These are phyloP conservation scores for Monilinia laxa DNA, from an alignment of 2,329 filamentous ascomycete genomes.

Conservation along the genomic window DNA sequence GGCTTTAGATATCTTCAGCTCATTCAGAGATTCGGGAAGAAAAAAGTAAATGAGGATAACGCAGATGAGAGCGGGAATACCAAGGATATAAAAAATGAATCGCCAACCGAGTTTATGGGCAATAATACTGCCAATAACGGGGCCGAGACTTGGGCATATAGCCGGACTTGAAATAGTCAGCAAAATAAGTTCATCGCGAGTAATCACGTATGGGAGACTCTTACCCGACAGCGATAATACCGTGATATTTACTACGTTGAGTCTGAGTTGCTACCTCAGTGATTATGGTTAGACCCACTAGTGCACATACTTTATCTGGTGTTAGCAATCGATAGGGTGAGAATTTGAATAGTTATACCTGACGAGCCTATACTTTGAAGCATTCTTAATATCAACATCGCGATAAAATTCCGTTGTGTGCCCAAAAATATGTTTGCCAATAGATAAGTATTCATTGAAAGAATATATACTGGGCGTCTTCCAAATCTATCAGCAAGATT, in stretches of 20 bases:
- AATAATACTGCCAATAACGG: neutral
- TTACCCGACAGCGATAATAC: neutral
- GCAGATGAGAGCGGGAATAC: neutral
- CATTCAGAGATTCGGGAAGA: neutral
- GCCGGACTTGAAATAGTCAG: neutral
- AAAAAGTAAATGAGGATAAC: neutral
- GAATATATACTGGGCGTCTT: conserved; percentile 34
- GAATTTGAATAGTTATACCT: neutral
- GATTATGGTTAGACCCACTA: neutral
- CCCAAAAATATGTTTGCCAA: neutral
- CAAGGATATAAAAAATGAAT: neutral
- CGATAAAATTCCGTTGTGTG: neutral
- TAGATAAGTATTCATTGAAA: neutral
- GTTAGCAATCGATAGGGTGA: neutral
- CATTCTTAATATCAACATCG: conserved; percentile 18
- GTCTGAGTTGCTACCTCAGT: neutral
- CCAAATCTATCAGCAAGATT: conserved; percentile 53
- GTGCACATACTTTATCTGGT: neutral
- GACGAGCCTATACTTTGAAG: neutral
- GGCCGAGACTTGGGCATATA: neutral
- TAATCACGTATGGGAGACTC: neutral
- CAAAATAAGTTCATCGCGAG: neutral
- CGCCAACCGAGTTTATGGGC: neutral
- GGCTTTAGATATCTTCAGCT: neutral
- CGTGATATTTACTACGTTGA: neutral